Conservation (phyloP, 805 yeast species). For the Saccharomycodes ludwigii region DNA sequence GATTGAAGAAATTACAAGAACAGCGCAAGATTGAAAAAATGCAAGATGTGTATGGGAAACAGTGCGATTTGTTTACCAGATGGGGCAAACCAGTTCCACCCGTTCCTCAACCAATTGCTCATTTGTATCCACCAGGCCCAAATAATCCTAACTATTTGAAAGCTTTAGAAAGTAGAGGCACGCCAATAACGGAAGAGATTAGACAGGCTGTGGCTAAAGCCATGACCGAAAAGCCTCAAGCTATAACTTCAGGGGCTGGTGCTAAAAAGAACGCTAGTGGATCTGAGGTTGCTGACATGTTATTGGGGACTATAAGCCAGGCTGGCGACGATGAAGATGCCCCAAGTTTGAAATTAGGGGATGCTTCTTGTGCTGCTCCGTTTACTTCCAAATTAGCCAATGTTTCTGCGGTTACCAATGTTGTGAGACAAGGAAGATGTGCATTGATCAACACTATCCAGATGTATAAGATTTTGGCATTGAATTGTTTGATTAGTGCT, state of each 20-base stretch:
- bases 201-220: slow-evolving; percentile 46
- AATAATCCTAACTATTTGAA: slow-evolving; percentile 75
- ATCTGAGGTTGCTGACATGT: slow-evolving; percentile 46
- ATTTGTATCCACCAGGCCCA: slow-evolving; percentile 92
- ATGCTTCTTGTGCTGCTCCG: slow-evolving; percentile 98
- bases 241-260: slow-evolving; percentile 20
- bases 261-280: slow-evolving; percentile 22
- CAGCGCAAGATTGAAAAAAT: slow-evolving; percentile 54
- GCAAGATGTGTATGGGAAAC: slow-evolving; percentile 68
- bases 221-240: slow-evolving; percentile 25
- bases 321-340: slow-evolving; percentile 56
- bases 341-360: slow-evolving; percentile 89
- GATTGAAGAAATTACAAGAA: slow-evolving; percentile 81
- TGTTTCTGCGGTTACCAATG: slow-evolving; percentile 85
- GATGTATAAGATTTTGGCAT: slow-evolving; percentile 95
- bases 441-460: slow-evolving; percentile 95
- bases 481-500: slow-evolving; percentile 94
- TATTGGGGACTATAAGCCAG: slow-evolving; percentile 43
- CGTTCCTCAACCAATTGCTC: slow-evolving; percentile 81
- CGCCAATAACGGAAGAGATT: slow-evolving; percentile 64
- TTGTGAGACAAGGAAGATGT: slow-evolving; percentile 96
- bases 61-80: slow-evolving; percentile 59
- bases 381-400: slow-evolving; percentile 89
- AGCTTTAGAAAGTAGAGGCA: slow-evolving; percentile 79
- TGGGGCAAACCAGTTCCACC: slow-evolving; percentile 83